phyloP scores from a whole-genome alignment of 2,329 filamentous ascomycete genomes.

The Botrytis byssoidea region DNA sequence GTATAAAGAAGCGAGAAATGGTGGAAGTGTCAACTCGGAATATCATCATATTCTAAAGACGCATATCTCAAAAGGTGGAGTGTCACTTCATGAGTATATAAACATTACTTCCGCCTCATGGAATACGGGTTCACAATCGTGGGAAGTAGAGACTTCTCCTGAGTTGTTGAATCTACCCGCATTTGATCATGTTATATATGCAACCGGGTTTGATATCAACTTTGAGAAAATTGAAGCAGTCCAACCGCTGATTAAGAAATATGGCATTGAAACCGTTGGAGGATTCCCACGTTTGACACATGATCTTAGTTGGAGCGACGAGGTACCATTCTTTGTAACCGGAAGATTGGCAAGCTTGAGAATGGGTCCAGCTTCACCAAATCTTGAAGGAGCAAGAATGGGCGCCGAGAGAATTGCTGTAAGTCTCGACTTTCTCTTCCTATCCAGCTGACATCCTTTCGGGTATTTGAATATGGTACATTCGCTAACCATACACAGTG shows the following conservation, averaged over 20 bases:
- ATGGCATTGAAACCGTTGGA: conserved; percentile 61
- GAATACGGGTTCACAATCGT: conserved; percentile 47
- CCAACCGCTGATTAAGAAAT: conserved; percentile 54
- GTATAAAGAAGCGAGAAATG: conserved; percentile 64
- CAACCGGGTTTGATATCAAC: conserved; percentile 68
- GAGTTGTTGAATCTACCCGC: conserved; percentile 46
- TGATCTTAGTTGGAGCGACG: conserved; percentile 71
- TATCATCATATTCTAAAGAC: conserved; percentile 28
- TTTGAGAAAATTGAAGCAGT: conserved; percentile 61
- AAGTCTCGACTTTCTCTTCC: neutral
- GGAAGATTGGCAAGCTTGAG: conserved; percentile 66
- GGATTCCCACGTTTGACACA: conserved; percentile 73
- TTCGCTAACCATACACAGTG: conserved; percentile 21
- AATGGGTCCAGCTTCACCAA: conserved; percentile 70
- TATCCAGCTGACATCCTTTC: neutral
- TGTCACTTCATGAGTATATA: conserved; percentile 27
- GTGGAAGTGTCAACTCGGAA: conserved; percentile 70
- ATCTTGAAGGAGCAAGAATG: conserved; percentile 69
- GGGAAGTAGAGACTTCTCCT: conserved; percentile 51
- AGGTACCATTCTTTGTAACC: conserved; percentile 71
- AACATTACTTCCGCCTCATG: conserved; percentile 52
- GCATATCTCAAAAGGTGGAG: conserved; percentile 20
- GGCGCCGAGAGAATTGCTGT: conserved; percentile 62
- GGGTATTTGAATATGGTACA: neutral
- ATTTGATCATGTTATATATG: conserved; percentile 46